Conservation (phyloP, 257 asterid genomes). For the Nicotiana otophora region DNA sequence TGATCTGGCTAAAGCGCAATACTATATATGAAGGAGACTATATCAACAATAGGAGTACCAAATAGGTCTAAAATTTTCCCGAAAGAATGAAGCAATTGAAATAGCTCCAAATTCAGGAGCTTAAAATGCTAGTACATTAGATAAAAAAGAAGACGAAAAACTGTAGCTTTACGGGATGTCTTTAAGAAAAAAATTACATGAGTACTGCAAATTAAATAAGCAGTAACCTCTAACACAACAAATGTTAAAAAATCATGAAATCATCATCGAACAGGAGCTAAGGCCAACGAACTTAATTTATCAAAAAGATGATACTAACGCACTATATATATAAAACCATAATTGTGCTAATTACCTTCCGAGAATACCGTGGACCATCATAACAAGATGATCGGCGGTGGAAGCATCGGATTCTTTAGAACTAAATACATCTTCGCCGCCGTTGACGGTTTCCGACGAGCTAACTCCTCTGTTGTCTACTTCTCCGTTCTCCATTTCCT, state of each 20-base stretch:
- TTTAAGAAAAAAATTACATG: neutral
- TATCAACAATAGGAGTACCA: neutral
- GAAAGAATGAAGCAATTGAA: neutral
- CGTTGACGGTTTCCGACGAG: constrained; percentile 51
- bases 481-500: constrained; percentile 39
- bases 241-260: neutral
- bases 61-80: neutral
- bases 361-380: constrained; percentile 95
- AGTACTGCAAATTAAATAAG: neutral
- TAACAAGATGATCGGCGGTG: constrained; percentile 88
- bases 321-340: neutral
- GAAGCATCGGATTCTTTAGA: constrained; percentile 48
- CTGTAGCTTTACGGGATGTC: neutral
- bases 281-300: neutral
- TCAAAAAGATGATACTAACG: neutral
- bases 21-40: neutral
- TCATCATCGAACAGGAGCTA: neutral
- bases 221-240: neutral
- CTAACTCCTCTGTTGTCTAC: constrained; percentile 34
- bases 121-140: neutral
- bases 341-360: constrained; percentile 57
- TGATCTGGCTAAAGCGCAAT: neutral
- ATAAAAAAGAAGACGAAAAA: neutral
- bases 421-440: constrained; percentile 70
- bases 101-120: neutral